Percentiles rank a stretch among this genome's conserved stretches.
Evolutionary conservation across 1,284 basidiomycete species (phyloP).

Genomic region (Fomitopsis betulina): DNA sequence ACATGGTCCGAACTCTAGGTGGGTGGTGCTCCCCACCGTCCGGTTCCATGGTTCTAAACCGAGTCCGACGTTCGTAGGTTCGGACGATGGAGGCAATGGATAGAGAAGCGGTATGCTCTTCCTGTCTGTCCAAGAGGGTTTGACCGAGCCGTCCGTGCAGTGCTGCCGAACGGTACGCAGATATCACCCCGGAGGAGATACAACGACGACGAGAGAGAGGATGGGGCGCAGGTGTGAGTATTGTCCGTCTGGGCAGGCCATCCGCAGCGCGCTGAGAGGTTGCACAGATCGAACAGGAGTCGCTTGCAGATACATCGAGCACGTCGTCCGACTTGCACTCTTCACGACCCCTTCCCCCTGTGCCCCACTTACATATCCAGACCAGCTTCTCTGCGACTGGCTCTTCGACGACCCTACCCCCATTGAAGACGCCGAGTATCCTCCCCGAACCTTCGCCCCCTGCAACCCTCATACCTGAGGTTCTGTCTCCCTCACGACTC

Average conservation of each 20-base stretch:
- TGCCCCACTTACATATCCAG: slow-evolving; percentile 36
- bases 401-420: slow-evolving; percentile 28
- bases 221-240: slow-evolving; percentile 50
- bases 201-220: slow-evolving; percentile 56
- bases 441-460: slow-evolving; percentile 26
- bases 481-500: slow-evolving; percentile 54
- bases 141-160: slow-evolving; percentile 31
- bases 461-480: slow-evolving; percentile 45
- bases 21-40: slow-evolving; percentile 11
- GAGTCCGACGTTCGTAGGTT: slow-evolving; percentile 42
- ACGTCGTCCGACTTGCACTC: not conserved
- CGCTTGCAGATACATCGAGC: not conserved
- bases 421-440: slow-evolving; percentile 10
- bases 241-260: not conserved
- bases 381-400: slow-evolving; percentile 35
- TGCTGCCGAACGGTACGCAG: slow-evolving; percentile 75
- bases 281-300: slow-evolving; percentile 2
- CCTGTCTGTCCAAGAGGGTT: not conserved
- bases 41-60: not conserved
- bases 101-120: slow-evolving; percentile 69
- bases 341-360: not conserved
- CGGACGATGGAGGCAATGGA: slow-evolving; percentile 79
- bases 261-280: not conserved
- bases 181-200: slow-evolving; percentile 54
- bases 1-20: slow-evolving; percentile 76